phyloP scores from a whole-genome alignment of 768 basidiomycete genomes.

The Pleurotus eryngii region DNA sequence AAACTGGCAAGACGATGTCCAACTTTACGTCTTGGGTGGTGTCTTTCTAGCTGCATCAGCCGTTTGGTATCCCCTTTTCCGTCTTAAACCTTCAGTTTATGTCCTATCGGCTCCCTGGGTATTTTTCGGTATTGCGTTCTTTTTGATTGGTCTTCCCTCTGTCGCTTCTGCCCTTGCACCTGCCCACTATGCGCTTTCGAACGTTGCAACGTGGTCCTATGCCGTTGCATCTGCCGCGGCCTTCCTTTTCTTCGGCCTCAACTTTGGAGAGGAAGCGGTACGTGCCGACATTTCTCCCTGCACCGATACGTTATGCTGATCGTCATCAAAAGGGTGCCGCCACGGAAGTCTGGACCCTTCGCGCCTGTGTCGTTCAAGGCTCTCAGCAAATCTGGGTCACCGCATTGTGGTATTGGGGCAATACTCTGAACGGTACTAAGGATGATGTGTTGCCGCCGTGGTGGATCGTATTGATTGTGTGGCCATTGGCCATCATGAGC shows the following conservation, averaged over 20 bases:
- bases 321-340: slow-evolving; percentile 67
- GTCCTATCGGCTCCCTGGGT: slow-evolving; percentile 86
- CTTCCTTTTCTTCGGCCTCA: slow-evolving; percentile 91
- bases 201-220: slow-evolving; percentile 86
- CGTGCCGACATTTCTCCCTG: slow-evolving; percentile 17
- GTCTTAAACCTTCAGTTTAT: slow-evolving; percentile 84
- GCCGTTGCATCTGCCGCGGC: slow-evolving; percentile 91
- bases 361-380: slow-evolving; percentile 92
- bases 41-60: slow-evolving; percentile 84
- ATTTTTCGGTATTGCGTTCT: slow-evolving; percentile 88
- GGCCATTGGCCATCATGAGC: slow-evolving; percentile 78
- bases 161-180: slow-evolving; percentile 54
- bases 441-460: slow-evolving; percentile 64
- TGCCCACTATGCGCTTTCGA: slow-evolving; percentile 66
- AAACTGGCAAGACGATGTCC: slow-evolving; percentile 75
- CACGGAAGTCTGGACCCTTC: slow-evolving; percentile 89
- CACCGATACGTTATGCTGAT: slow-evolving; percentile 8
- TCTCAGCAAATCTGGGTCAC: slow-evolving; percentile 96
- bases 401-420: slow-evolving; percentile 95
- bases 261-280: slow-evolving; percentile 96
- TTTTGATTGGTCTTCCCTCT: slow-evolving; percentile 87
- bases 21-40: slow-evolving; percentile 87
- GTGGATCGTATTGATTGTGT: slow-evolving; percentile 79
- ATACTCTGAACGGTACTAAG: slow-evolving; percentile 58
- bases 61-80: slow-evolving; percentile 89